Evolutionary conservation across 768 basidiomycete species (phyloP).

Genomic region (Termitomyces sp.): DNA sequence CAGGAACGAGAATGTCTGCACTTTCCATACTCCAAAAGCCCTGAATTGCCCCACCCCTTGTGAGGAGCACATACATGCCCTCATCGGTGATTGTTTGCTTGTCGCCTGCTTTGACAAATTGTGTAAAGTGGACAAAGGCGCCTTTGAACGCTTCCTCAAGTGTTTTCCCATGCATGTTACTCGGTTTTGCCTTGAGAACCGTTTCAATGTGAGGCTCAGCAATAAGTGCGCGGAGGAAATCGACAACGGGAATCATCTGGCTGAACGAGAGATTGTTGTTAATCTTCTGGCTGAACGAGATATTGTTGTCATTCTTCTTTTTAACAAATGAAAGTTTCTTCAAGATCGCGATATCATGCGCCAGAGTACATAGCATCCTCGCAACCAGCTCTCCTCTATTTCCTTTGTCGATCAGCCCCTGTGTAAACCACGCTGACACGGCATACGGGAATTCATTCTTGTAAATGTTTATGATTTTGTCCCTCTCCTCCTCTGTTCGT

Average conservation of each 20-base stretch:
- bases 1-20: background rate
- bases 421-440: background rate
- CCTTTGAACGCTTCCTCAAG: background rate
- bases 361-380: background rate
- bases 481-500: background rate
- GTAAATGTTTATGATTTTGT: background rate
- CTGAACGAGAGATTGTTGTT: background rate
- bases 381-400: constrained; percentile 2
- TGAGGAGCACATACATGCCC: background rate
- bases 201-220: background rate
- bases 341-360: background rate
- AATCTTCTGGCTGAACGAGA: too few species aligned
- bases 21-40: background rate
- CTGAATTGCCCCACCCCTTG: background rate
- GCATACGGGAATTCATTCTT: background rate
- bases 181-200: background rate
- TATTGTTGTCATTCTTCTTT: too few species aligned
- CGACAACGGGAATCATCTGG: background rate
- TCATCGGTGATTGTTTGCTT: background rate
- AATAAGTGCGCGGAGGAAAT: background rate
- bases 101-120: background rate
- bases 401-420: background rate
- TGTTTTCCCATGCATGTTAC: background rate
- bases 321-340: too few species aligned
- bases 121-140: background rate